Percentiles rank a stretch among this genome's conserved stretches.
Conservation (phyloP, 2,329 filamentous ascomycete species). For the Aspergillus chevalieri region DNA sequence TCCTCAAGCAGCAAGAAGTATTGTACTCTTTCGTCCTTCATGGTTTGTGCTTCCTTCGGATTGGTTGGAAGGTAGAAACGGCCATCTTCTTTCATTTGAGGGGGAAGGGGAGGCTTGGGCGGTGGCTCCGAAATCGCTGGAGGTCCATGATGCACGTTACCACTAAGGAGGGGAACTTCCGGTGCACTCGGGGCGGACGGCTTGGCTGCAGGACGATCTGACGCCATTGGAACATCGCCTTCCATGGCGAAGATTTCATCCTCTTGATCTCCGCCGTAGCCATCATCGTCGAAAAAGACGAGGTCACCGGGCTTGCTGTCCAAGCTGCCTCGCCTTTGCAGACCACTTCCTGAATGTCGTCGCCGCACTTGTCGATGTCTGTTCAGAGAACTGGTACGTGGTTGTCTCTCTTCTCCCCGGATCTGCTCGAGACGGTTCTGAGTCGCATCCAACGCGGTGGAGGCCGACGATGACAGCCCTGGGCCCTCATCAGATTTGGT, state of each 20-base stretch:
- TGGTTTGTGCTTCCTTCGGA: slow-evolving; percentile 65
- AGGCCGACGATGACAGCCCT: slow-evolving; percentile 33
- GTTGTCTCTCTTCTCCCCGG: slow-evolving; percentile 40
- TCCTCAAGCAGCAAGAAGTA: slow-evolving; percentile 93
- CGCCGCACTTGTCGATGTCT: slow-evolving; percentile 44
- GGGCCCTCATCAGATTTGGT: slow-evolving; percentile 19
- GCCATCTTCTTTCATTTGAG: slow-evolving; percentile 13
- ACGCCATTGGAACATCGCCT: slow-evolving; percentile 34
- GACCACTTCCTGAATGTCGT: slow-evolving; percentile 79
- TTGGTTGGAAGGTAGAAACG: slow-evolving; percentile 53
- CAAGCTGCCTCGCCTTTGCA: slow-evolving; percentile 70
- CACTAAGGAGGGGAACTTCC: slow-evolving; percentile 1
- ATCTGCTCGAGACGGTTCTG: slow-evolving; percentile 29
- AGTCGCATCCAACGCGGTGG: slow-evolving; percentile 31
- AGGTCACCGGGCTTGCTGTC: slow-evolving; percentile 65
- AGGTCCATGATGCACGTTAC: not conserved
- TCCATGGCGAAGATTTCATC: slow-evolving; percentile 67
- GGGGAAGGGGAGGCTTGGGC: slow-evolving; percentile 2
- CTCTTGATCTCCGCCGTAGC: slow-evolving; percentile 72
- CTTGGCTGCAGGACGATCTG: slow-evolving; percentile 2
- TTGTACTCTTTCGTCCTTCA: slow-evolving; percentile 60
- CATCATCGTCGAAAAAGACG: slow-evolving; percentile 86
- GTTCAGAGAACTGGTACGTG: slow-evolving; percentile 30
- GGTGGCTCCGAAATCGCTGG: not conserved
- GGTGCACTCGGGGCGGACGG: slow-evolving; percentile 10